Conservation (phyloP, 1,284 basidiomycete species). For the Schizophyllum amplum region DNA sequence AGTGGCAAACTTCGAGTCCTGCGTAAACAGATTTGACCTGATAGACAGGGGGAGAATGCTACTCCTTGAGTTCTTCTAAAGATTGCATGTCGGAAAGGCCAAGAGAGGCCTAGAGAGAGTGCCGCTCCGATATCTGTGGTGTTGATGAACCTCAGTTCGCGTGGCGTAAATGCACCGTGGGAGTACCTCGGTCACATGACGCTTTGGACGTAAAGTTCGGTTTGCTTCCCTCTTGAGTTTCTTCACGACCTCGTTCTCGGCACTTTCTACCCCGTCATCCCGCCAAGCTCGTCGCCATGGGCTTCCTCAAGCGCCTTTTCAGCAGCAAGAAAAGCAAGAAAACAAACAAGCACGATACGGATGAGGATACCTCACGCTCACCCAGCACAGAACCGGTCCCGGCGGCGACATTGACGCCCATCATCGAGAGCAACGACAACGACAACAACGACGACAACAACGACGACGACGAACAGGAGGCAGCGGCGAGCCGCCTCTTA, state of each 20-base stretch:
- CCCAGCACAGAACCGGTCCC: not conserved
- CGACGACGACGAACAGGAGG: slow-evolving; percentile 41
- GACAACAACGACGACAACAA: not conserved
- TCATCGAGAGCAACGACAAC: not conserved
- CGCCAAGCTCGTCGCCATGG: slow-evolving; percentile 36
- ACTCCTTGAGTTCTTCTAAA: no score
- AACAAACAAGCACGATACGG: slow-evolving; percentile 35
- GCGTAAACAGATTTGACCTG: no score
- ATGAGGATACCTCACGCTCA: slow-evolving; percentile 22
- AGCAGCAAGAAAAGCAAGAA: slow-evolving; percentile 65
- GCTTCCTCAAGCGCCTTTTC: slow-evolving; percentile 62
- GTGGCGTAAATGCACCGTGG: no score
- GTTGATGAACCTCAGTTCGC: no score
- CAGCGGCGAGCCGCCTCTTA: slow-evolving; percentile 51
- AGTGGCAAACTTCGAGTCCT: no score
- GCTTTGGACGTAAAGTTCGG: slow-evolving; percentile 39
- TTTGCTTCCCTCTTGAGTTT: slow-evolving; percentile 13
- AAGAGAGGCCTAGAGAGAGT: no score
- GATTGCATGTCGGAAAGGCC: no score
- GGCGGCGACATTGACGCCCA: not conserved
- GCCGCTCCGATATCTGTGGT: no score
- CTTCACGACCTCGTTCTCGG: slow-evolving; percentile 1
- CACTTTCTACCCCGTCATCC: slow-evolving; percentile 1
- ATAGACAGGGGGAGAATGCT: no score
- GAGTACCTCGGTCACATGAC: slow-evolving; percentile 9